Evolutionary conservation across 139 green algal genomes (phyloP).

Genomic region (Choricystis sp.): DNA sequence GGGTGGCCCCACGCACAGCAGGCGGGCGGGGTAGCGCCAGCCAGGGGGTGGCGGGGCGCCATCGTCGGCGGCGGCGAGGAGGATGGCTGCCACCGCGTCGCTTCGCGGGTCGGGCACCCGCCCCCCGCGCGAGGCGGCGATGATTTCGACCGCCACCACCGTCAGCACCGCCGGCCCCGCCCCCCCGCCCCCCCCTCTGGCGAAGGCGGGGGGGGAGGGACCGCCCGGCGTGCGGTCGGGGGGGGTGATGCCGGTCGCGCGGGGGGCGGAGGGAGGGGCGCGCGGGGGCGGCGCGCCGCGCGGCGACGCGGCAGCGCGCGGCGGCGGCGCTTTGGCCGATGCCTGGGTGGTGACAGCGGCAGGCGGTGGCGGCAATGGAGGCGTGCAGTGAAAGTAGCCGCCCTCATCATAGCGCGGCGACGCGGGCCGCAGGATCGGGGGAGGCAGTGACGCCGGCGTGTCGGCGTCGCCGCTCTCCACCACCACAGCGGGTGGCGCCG

Average conservation of each 20-base stretch:
- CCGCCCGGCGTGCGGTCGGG: too few relatives aligned
- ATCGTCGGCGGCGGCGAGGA: constrained; percentile 35
- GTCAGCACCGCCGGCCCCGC: too few relatives aligned
- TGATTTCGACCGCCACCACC: constrained; percentile 61
- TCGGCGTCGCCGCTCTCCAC: constrained; percentile 1
- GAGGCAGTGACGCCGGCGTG: neutral
- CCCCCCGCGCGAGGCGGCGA: constrained; percentile 36
- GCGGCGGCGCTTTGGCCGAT: constrained; percentile 1
- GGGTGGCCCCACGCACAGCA: constrained; percentile 10
- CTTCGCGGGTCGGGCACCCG: constrained; percentile 71
- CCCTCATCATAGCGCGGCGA: constrained; percentile 93
- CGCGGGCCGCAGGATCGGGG: constrained; percentile 24
- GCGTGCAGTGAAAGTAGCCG: constrained; percentile 44
- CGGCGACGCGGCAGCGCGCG: neutral
- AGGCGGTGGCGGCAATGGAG: neutral
- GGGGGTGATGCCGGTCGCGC: neutral
- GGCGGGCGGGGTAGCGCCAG: constrained; percentile 6
- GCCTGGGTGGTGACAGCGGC: too few relatives aligned
- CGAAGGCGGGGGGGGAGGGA: too few relatives aligned
- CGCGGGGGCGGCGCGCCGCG: neutral
- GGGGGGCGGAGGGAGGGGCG: neutral
- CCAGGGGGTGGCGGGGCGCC: constrained; percentile 21
- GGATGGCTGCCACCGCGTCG: constrained; percentile 47
- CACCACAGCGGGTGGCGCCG: neutral
- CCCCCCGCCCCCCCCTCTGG: too few relatives aligned